Evolutionary conservation across 257 asterid species (phyloP).

Genomic region (Nyctanthes arbortristis): DNA sequence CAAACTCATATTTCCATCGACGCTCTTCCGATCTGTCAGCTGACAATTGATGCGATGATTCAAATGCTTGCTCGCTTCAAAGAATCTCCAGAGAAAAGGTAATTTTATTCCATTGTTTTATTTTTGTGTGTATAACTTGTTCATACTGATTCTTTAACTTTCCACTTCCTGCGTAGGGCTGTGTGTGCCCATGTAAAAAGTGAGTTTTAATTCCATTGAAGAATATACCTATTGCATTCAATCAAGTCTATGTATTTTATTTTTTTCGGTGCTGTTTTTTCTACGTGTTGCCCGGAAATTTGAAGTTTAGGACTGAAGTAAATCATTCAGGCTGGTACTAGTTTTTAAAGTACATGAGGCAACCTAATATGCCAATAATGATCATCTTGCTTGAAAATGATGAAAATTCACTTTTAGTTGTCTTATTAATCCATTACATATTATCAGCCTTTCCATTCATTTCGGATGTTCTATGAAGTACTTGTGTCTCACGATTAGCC

Average conservation of each 20-base stretch:
- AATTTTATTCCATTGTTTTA: not conserved
- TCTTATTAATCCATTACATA: too few relatives aligned
- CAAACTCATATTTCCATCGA: slow-evolving; percentile 82
- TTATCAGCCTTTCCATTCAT: slow-evolving; percentile 1
- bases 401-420: too few relatives aligned
- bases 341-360: not conserved
- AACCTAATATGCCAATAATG: not conserved
- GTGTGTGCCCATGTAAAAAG: not conserved
- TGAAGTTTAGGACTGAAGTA: not conserved
- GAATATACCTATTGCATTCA: slow-evolving; percentile 12
- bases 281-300: not conserved
- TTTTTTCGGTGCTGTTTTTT: slow-evolving; percentile 2
- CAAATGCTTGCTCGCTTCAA: slow-evolving; percentile 87
- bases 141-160: not conserved
- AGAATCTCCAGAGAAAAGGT: slow-evolving; percentile 87
- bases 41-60: slow-evolving; percentile 66
- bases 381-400: slow-evolving; percentile 9
- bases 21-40: slow-evolving; percentile 85
- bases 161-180: slow-evolving; percentile 1
- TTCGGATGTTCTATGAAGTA: not conserved
- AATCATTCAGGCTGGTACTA: not conserved
- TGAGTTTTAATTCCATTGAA: slow-evolving; percentile 12
- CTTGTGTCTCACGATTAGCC: not conserved
- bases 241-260: not conserved
- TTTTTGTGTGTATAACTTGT: slow-evolving; percentile 1